Conservation (phyloP, 2,329 filamentous ascomycete genomes). For the Arthrobotrys pseudoclavata region DNA sequence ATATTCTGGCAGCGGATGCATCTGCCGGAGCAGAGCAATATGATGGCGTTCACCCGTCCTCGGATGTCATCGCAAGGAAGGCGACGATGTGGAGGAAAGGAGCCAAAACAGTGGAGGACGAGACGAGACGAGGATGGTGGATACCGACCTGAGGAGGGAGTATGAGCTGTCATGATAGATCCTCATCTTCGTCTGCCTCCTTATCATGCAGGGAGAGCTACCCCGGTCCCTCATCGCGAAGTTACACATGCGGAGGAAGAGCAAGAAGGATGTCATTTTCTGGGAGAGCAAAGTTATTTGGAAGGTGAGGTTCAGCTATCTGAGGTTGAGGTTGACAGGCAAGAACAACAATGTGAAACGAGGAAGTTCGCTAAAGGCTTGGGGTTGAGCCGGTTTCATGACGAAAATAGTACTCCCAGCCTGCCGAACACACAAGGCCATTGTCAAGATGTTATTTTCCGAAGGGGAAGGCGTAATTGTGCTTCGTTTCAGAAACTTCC, state of each 20-base stretch:
- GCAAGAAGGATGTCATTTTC: slow-evolving; percentile 25
- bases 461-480: slow-evolving; percentile 29
- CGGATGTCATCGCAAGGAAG: slow-evolving; percentile 40
- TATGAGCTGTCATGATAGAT: slow-evolving; percentile 44
- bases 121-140: slow-evolving; percentile 49
- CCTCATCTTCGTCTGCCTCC: slow-evolving; percentile 20
- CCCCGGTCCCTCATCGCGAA: slow-evolving; percentile 30
- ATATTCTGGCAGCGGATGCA: slow-evolving; percentile 20
- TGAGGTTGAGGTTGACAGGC: slow-evolving; percentile 18
- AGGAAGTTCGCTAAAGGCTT: slow-evolving; percentile 50
- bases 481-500: slow-evolving; percentile 48
- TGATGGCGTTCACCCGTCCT: slow-evolving; percentile 10
- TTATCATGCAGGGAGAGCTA: slow-evolving; percentile 54
- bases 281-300: slow-evolving; percentile 1
- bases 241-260: slow-evolving; percentile 33
- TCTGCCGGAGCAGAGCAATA: slow-evolving; percentile 34
- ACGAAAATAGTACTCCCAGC: slow-evolving; percentile 42
- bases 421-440: slow-evolving; percentile 12
- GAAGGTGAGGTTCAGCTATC: slow-evolving; percentile 15
- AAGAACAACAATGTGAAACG: slow-evolving; percentile 43
- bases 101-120: slow-evolving; percentile 24
- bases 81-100: slow-evolving; percentile 16
- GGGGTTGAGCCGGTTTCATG: slow-evolving; percentile 40
- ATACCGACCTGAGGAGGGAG: slow-evolving; percentile 22
- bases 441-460: slow-evolving; percentile 21